phyloP scores from a whole-genome alignment of 371 early-diverging fungal genomes.

The Apophysomyces variabilis region DNA sequence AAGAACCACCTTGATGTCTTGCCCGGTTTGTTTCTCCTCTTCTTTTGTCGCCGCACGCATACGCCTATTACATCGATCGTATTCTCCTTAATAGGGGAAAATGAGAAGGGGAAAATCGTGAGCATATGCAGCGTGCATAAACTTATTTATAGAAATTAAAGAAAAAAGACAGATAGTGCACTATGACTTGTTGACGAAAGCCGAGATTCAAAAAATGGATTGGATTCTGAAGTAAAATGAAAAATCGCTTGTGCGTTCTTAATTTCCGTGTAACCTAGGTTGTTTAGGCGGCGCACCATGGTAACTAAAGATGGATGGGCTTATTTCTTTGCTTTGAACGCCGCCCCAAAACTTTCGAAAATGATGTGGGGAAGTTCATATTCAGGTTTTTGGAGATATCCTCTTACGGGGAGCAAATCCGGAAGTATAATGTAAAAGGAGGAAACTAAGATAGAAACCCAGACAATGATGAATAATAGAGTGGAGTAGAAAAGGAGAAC shows the following conservation, averaged over 20 bases:
- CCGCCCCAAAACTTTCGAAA: background rate
- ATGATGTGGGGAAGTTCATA: background rate
- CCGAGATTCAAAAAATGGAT: too few species aligned
- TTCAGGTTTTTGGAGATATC: background rate
- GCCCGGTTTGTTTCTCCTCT: background rate
- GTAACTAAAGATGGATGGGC: background rate
- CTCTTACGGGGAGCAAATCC: background rate
- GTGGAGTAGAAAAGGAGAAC: background rate
- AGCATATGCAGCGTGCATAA: constrained; percentile 5
- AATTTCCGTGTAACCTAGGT: background rate
- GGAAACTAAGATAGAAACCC: background rate
- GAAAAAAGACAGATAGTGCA: background rate
- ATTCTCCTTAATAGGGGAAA: constrained; percentile 5
- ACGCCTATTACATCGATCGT: background rate
- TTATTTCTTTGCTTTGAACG: background rate
- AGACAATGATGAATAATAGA: background rate
- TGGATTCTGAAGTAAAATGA: background rate
- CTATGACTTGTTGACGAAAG: background rate
- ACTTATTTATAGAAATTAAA: constrained; percentile 6
- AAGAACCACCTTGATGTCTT: background rate
- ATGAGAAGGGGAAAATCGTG: background rate
- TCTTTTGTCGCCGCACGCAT: too few species aligned
- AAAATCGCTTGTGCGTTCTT: constrained; percentile 9
- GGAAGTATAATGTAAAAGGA: background rate
- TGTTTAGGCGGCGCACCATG: background rate